Base-by-base conservation (phyloP, 768 basidiomycete species). In the Leccinum olivaceopallidum region DNA sequence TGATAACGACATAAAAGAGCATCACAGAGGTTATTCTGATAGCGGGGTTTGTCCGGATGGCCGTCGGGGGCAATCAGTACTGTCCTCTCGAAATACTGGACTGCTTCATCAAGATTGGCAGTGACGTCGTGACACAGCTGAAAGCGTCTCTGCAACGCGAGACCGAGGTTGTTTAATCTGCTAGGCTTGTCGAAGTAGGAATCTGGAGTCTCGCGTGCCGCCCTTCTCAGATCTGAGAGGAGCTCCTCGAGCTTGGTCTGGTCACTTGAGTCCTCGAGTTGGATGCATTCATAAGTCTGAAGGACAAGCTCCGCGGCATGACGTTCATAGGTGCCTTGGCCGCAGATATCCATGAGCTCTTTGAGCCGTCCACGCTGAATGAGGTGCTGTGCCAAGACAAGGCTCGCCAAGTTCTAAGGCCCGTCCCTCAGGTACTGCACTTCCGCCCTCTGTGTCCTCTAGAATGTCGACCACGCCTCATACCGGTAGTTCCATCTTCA, bases 241-340 rank as follows among this genome's bases (percentile, higher is more conserved):
- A 62, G 18, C 10, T 30, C 24, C 24, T 59, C 30, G 10, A 62
- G 30, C 8, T 62, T 30, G 24, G 24, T 24, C 24, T 24, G 24
- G 24, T 24, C 24, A 12, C 14, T 20, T 3, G 48, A 39, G 30
- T 48, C 26, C 12, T 28, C 5, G 20, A 63, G 36, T 28, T 2
- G 26, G 28, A 8, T n/a, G 6, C 48, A 22, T 39, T 34, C 20
- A 13, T 57, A 56, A 1, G 61, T 62, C n/a, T 62, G 57, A 4
- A 52, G 32, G 1, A 59, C 32, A 39, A 62, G 61, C 14, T 59
- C 53, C 32, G 49, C 56, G 5, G 57, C 57, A 3, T 39, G 61
- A 18, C 49, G 53, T n/a, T n/a, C 39, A 26, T 63, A 56, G 18
- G 34, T 63, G 4, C 48, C 48, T 6, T 26, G 30, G 2, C 22